These are phyloP conservation scores for Groenewaldozyma auringiensis DNA, from an alignment of 1,139 yeast species.

Conservation along the genomic window DNA sequence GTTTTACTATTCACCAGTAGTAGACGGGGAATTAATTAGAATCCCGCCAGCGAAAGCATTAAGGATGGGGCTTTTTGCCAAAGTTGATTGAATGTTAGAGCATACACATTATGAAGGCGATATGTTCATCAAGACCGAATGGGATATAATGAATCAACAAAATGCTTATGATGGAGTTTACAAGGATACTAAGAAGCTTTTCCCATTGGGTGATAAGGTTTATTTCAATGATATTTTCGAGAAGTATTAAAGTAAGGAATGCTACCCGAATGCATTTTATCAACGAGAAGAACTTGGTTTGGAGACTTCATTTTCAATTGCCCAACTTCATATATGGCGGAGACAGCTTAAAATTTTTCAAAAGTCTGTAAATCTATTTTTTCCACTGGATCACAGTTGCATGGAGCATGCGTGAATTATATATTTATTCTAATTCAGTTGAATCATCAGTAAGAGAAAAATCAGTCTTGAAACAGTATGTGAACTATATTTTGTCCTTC, in stretches of 20 bases:
- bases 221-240: conserved; percentile 4
- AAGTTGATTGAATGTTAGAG: conserved; percentile 10
- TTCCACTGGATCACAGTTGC: conserved; percentile 10
- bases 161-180: conserved; percentile 6
- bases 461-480: conserved; percentile 6
- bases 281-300: conserved; percentile 12
- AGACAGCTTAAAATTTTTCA: conserved; percentile 1
- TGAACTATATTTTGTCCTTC: conserved; percentile 11
- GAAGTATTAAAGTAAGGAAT: conserved; percentile 3
- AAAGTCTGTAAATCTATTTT: conserved; percentile 11
- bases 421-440: conserved; percentile 4
- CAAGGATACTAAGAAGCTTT: conserved; percentile 7
- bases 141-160: conserved; percentile 2
- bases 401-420: conserved; percentile 12
- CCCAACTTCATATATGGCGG: conserved; percentile 12
- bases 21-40: conserved; percentile 11
- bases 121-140: conserved; percentile 5
- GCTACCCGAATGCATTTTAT: conserved; percentile 8
- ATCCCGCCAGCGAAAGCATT: conserved; percentile 8
- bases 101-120: conserved; percentile 12
- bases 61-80: conserved; percentile 8
- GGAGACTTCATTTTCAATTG: conserved; percentile 13
- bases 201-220: conserved; percentile 6
- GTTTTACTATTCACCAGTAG: conserved; percentile 12
- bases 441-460: conserved; percentile 9